A percentile compares a stretch with the other conserved stretches of the same genome.
Conservation (phyloP, 2,329 filamentous ascomycete species). For the Colletotrichum plurivorum region DNA sequence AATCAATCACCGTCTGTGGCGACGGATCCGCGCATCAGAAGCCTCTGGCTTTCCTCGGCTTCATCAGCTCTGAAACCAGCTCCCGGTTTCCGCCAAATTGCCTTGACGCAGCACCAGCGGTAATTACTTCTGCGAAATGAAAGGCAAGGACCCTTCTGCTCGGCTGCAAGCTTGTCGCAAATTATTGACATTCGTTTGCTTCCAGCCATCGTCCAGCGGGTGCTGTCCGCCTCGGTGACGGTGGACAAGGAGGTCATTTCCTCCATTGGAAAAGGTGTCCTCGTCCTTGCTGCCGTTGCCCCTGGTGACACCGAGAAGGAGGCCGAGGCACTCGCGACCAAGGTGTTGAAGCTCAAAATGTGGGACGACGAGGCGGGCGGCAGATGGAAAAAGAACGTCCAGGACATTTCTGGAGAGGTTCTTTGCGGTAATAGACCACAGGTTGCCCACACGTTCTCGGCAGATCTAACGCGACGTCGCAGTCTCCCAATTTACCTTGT, state of each 20-base stretch:
- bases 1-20: slow-evolving; percentile 18
- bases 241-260: slow-evolving; percentile 93
- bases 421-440: slow-evolving; percentile 80
- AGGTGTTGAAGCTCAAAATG: slow-evolving; percentile 89
- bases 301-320: slow-evolving; percentile 93
- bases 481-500: slow-evolving; percentile 98
- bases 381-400: slow-evolving; percentile 90
- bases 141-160: slow-evolving; percentile 49
- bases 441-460: neutral
- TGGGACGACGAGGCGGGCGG: slow-evolving; percentile 87
- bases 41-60: slow-evolving; percentile 1
- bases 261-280: slow-evolving; percentile 88
- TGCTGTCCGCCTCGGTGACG: slow-evolving; percentile 94
- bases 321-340: slow-evolving; percentile 84
- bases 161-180: slow-evolving; percentile 22
- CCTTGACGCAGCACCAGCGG: neutral
- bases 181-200: slow-evolving; percentile 41
- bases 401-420: slow-evolving; percentile 90
- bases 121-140: slow-evolving; percentile 45
- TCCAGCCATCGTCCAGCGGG: slow-evolving; percentile 90
- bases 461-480: slow-evolving; percentile 25
- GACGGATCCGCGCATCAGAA: slow-evolving; percentile 7
- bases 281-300: slow-evolving; percentile 92
- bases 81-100: slow-evolving; percentile 1
- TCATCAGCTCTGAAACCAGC: slow-evolving; percentile 15